Percentiles rank a stretch among this genome's conserved stretches.
Conservation (phyloP, 1,139 yeast species). For the Keqinozyma sinolaborantium region DNA sequence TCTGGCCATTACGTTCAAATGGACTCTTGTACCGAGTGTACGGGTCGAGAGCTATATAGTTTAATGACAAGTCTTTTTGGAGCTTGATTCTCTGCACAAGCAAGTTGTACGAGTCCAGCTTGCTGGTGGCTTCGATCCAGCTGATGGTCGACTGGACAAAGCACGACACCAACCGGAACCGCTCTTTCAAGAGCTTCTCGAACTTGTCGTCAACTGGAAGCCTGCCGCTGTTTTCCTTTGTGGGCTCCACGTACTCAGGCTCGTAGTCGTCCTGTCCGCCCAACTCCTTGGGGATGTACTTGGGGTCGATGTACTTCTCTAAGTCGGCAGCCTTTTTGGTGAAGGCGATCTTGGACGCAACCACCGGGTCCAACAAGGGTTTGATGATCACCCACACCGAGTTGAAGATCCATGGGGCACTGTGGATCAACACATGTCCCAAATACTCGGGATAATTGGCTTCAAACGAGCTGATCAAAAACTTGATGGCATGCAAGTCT, state of each 20-base stretch:
- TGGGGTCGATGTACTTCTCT: constrained; percentile 47
- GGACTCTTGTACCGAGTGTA: constrained; percentile 66
- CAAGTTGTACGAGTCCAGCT: constrained; percentile 38
- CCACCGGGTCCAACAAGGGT: constrained; percentile 46
- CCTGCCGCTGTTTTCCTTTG: constrained; percentile 10
- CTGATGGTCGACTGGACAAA: constrained; percentile 55
- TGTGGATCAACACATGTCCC: constrained; percentile 37
- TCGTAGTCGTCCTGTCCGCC: constrained; percentile 66
- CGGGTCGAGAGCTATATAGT: constrained; percentile 66
- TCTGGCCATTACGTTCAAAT: constrained; percentile 50
- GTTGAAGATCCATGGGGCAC: constrained; percentile 50
- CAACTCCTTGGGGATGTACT: constrained; percentile 54
- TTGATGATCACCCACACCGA: constrained; percentile 46
- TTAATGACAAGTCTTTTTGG: constrained; percentile 47
- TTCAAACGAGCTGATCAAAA: constrained; percentile 43
- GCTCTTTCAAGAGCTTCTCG: constrained; percentile 27
- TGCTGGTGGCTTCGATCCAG: constrained; percentile 60
- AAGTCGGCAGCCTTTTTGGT: constrained; percentile 62
- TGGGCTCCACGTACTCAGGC: constrained; percentile 55
- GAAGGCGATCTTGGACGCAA: constrained; percentile 67
- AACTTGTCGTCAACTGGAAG: constrained; percentile 33
- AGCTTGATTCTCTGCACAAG: constrained; percentile 46
- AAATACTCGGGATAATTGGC: constrained; percentile 49
- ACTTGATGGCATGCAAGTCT: constrained; percentile 41
- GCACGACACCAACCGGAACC: constrained; percentile 42